Percentiles rank a stretch among this genome's conserved stretches.
Evolutionary conservation across 2,329 filamentous ascomycete species (phyloP).

Genomic region (Geosmithia morbida): DNA sequence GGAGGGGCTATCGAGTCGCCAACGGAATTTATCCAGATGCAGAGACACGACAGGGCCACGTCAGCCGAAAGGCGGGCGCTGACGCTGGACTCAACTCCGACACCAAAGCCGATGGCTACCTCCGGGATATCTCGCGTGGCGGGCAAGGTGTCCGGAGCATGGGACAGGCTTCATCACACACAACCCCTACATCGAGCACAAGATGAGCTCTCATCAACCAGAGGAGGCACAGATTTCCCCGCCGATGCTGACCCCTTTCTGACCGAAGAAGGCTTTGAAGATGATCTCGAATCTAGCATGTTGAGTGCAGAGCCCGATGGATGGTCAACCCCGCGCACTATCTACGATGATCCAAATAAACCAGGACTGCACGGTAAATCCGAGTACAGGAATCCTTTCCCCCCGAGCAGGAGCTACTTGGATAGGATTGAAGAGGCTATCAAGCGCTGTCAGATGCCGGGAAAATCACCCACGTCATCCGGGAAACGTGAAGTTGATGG

Average conservation of each 20-base stretch:
- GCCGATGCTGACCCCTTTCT: slow-evolving; percentile 11
- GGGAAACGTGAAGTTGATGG: slow-evolving; percentile 27
- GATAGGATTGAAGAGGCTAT: background rate
- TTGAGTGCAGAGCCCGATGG: slow-evolving; percentile 18
- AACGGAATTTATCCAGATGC: background rate
- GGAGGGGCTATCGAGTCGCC: background rate
- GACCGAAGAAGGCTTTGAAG: slow-evolving; percentile 21
- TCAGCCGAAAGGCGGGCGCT: background rate
- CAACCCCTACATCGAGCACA: slow-evolving; percentile 12
- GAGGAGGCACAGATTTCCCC: slow-evolving; percentile 7
- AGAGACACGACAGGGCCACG: slow-evolving; percentile 18
- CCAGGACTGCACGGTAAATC: background rate
- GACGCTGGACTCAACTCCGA: slow-evolving; percentile 13
- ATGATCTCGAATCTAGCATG: slow-evolving; percentile 21
- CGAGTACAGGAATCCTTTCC: background rate
- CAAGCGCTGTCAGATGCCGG: background rate
- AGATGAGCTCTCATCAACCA: slow-evolving; percentile 16
- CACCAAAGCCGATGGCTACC: slow-evolving; percentile 8
- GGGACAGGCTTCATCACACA: slow-evolving; percentile 3
- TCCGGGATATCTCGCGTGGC: background rate
- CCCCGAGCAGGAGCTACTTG: background rate
- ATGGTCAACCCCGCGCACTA: slow-evolving; percentile 21
- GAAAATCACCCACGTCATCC: slow-evolving; percentile 1
- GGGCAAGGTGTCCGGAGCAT: slow-evolving; percentile 3
- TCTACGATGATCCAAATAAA: background rate